phyloP scores from a whole-genome alignment of 306 rosid species.

The Castanea crenata region DNA sequence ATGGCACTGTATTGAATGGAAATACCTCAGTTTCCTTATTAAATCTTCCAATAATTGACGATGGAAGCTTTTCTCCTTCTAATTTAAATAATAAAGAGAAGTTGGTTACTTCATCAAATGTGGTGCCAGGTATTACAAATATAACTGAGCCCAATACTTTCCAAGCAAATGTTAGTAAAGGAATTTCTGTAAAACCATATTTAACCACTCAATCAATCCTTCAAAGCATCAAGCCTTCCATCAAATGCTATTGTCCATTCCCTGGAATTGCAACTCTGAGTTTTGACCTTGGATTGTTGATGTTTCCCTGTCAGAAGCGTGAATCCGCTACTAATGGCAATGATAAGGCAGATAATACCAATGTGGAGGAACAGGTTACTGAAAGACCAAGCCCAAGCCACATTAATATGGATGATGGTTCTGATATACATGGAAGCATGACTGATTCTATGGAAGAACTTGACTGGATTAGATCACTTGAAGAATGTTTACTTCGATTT shows the following conservation, averaged over 20 bases:
- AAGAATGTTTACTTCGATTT: constrained; percentile 76
- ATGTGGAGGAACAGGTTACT: constrained; percentile 52
- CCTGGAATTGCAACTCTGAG: constrained; percentile 82
- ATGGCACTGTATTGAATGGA: constrained; percentile 68
- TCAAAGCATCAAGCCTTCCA: constrained; percentile 57
- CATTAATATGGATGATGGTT: constrained; percentile 30
- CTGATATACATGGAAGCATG: constrained; percentile 26
- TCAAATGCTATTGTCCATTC: constrained; percentile 83
- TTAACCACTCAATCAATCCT: constrained; percentile 29
- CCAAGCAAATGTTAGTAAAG: constrained; percentile 43
- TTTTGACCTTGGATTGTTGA: constrained; percentile 76
- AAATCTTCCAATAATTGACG: constrained; percentile 70
- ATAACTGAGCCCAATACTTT: constrained; percentile 42
- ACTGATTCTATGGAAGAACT: constrained; percentile 40
- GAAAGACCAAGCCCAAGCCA: constrained; percentile 45
- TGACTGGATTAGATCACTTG: constrained; percentile 58
- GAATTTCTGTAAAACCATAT: constrained; percentile 31
- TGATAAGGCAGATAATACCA: constrained; percentile 31
- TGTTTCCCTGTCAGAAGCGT: constrained; percentile 52
- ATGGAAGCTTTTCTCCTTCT: constrained; percentile 57
- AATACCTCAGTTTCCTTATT: constrained; percentile 90
- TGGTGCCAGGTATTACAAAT: constrained; percentile 44
- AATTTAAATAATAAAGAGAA: constrained; percentile 37
- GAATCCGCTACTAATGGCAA: constrained; percentile 34
- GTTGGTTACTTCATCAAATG: constrained; percentile 43